Evolutionary conservation across 2,329 filamentous ascomycete genomes (phyloP).

Genomic region (Paecilomyces sp.): DNA sequence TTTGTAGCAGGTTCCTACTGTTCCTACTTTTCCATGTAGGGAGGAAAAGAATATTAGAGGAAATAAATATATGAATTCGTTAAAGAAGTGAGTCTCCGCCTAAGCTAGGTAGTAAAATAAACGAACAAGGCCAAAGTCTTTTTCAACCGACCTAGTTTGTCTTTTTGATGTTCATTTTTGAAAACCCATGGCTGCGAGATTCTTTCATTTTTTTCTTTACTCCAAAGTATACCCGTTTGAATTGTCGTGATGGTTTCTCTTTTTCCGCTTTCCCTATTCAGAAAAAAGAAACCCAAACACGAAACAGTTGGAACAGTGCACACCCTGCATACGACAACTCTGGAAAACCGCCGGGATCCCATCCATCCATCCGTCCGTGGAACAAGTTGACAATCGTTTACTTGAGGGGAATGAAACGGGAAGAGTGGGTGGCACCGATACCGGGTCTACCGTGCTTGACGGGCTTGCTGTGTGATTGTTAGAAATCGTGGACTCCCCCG

Average conservation of each 20-base stretch:
- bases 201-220: neutral
- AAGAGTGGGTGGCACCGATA: constrained; percentile 99
- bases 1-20: neutral
- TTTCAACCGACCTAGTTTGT: neutral
- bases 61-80: neutral
- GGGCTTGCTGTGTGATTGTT: constrained; percentile 69
- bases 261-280: neutral
- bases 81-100: neutral
- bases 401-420: constrained; percentile 99
- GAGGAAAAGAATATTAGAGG: neutral
- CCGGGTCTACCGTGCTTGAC: constrained; percentile 99
- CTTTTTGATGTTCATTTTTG: neutral
- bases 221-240: neutral
- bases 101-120: neutral
- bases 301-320: neutral
- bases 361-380: neutral
- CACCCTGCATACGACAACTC: neutral
- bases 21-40: neutral
- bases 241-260: neutral
- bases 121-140: neutral
- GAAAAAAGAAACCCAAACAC: neutral
- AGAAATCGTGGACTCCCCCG: constrained; percentile 28
- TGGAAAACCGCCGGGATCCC: neutral
- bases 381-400: constrained; percentile 50
- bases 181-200: neutral